Conservation (phyloP, 768 basidiomycete genomes). For the Boletellus ananiceps region DNA sequence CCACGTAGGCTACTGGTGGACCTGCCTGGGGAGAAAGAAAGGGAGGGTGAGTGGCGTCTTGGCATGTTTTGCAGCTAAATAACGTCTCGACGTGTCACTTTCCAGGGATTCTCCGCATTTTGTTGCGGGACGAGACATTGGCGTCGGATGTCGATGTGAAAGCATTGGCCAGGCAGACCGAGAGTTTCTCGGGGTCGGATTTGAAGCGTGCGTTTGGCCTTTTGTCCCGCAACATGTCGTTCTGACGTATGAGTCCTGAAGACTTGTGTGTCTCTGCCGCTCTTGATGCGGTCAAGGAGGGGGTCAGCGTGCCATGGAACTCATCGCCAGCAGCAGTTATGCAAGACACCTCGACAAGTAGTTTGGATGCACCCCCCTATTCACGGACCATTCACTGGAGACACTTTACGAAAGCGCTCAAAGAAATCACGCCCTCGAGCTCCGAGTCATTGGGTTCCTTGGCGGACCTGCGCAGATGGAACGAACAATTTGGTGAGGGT, state of each 20-base stretch:
- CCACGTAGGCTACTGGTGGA: constrained; percentile 86
- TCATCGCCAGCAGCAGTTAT: constrained; percentile 5
- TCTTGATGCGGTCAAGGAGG: constrained; percentile 86
- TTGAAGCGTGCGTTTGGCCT: constrained; percentile 68
- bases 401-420: constrained; percentile 81
- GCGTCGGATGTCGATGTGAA: constrained; percentile 59
- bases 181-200: constrained; percentile 90
- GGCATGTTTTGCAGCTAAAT: neutral
- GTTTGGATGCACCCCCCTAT: constrained; percentile 9
- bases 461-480: constrained; percentile 79
- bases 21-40: constrained; percentile 80
- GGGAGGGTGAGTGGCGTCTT: constrained; percentile 57
- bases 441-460: constrained; percentile 78
- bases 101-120: constrained; percentile 81
- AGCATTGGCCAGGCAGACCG: constrained; percentile 64
- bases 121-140: constrained; percentile 76
- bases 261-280: constrained; percentile 93
- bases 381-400: constrained; percentile 44
- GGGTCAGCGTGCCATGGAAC: constrained; percentile 75
- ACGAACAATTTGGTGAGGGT: constrained; percentile 92
- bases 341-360: neutral
- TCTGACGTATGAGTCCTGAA: constrained; percentile 29
- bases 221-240: neutral
- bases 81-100: constrained; percentile 4
- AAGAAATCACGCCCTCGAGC: constrained; percentile 85